A percentile compares a stretch with the other conserved stretches of the same genome.
Conservation (phyloP, 192 early-diverging fungal genomes). For the Chytriomyces sp. region DNA sequence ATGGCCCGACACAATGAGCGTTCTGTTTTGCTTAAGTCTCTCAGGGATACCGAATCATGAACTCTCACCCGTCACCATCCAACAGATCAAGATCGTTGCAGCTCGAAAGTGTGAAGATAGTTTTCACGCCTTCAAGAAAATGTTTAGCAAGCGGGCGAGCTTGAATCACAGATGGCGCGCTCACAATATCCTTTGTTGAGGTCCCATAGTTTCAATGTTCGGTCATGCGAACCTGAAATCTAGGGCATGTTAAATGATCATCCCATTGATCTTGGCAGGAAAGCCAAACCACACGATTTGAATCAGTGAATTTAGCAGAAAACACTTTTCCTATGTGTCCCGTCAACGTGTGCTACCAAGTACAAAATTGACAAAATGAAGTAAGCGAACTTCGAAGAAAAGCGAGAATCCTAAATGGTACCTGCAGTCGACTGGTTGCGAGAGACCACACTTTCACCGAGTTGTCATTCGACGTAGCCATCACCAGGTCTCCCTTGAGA, state of each 20-base stretch:
- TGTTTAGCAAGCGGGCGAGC: not conserved
- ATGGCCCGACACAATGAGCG: conserved; percentile 87
- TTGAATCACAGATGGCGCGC: conserved; percentile 25
- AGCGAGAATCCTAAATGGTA: conserved; percentile 30
- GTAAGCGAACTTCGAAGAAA: not conserved
- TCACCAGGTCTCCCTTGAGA: conserved; percentile 63
- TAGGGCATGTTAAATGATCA: conserved; percentile 20
- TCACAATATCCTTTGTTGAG: conserved; percentile 83
- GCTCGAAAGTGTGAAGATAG: conserved; percentile 90
- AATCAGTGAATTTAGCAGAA: conserved; percentile 83
- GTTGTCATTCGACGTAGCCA: conserved; percentile 89
- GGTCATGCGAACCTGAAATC: conserved; percentile 91
- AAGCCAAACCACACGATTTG: conserved; percentile 70
- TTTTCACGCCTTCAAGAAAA: conserved; percentile 65
- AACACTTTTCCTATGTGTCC: conserved; percentile 95
- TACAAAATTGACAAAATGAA: not conserved
- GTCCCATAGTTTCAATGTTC: conserved; percentile 97
- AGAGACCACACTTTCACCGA: conserved; percentile 86
- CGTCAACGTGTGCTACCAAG: conserved; percentile 79
- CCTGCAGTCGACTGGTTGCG: conserved; percentile 70
- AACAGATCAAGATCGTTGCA: conserved; percentile 89
- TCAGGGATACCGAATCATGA: not conserved
- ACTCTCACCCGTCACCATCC: conserved; percentile 68
- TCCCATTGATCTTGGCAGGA: not conserved
- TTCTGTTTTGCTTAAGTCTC: conserved; percentile 40